These are phyloP conservation scores for Curvularia verruculosa DNA, from an alignment of 2,329 filamentous ascomycete species.

Conservation along the genomic window DNA sequence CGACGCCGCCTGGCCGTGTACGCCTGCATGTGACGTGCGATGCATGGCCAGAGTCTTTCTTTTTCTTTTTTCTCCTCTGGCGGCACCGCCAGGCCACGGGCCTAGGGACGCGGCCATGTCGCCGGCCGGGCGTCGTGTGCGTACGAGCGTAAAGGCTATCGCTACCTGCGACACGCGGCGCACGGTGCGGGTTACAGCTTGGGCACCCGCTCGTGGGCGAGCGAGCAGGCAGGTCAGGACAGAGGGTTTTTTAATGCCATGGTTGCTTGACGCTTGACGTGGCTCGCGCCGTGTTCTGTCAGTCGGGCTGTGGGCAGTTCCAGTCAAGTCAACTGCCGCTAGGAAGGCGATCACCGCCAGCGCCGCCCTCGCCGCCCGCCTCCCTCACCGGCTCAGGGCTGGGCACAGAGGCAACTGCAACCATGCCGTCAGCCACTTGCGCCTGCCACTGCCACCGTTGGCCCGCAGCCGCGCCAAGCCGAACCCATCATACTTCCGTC, in stretches of 20 bases:
- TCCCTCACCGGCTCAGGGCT: not conserved
- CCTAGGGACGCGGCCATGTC: not conserved
- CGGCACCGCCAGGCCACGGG: not conserved
- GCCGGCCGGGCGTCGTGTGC: not conserved
- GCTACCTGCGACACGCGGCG: slow-evolving; percentile 4
- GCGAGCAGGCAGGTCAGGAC: too few relatives aligned
- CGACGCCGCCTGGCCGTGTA: not conserved
- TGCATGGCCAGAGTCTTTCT: not conserved
- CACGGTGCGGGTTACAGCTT: slow-evolving; percentile 5
- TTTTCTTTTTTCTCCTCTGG: not conserved
- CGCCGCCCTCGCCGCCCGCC: not conserved
- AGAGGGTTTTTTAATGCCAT: too few relatives aligned
- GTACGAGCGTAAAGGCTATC: not conserved
- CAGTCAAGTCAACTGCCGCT: slow-evolving; percentile 7
- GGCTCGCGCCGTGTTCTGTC: not conserved
- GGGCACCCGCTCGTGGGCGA: not conserved
- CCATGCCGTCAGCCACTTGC: slow-evolving; percentile 7
- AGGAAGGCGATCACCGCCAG: slow-evolving; percentile 12
- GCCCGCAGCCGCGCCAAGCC: not conserved
- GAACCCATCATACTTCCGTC: slow-evolving; percentile 24
- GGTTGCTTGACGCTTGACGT: not conserved
- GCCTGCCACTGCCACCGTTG: slow-evolving; percentile 2
- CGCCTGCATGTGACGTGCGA: not conserved
- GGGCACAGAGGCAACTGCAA: not conserved
- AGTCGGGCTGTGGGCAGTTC: not conserved